These are phyloP conservation scores for Mucor circinelloides DNA, from an alignment of 371 early-diverging fungal species.

Conservation along the genomic window DNA sequence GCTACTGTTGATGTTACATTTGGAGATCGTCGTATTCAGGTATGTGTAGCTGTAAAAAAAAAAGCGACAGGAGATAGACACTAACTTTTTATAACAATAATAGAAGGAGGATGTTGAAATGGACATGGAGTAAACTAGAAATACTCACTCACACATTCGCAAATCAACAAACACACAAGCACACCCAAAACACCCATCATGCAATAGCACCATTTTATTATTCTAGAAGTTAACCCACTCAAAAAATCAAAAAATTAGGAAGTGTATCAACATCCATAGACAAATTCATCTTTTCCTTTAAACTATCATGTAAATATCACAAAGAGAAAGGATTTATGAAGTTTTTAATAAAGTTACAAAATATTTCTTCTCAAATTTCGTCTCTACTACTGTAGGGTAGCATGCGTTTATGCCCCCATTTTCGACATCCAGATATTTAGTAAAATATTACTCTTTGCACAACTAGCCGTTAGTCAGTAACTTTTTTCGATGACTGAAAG, in stretches of 20 bases:
- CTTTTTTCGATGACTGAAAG: too few relatives aligned
- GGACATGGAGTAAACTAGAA: slow-evolving; percentile 30
- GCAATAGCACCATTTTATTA: not conserved
- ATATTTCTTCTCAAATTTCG: not conserved
- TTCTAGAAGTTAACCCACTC: not conserved
- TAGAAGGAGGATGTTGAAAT: slow-evolving; percentile 41
- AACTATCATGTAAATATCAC: slow-evolving; percentile 2
- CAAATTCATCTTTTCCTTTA: not conserved
- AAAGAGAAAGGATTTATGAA: not conserved
- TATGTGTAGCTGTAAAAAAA: not conserved
- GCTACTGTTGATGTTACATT: slow-evolving; percentile 31
- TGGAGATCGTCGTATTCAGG: slow-evolving; percentile 43
- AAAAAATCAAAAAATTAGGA: not conserved
- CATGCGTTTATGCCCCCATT: not conserved
- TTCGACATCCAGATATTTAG: too few relatives aligned
- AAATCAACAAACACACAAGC: not conserved
- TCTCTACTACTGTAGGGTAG: too few relatives aligned
- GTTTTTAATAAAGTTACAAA: not conserved
- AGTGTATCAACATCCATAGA: not conserved
- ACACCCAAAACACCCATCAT: not conserved
- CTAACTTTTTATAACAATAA: not conserved
- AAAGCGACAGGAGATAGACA: not conserved
- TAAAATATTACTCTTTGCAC: too few relatives aligned
- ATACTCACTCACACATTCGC: not conserved
- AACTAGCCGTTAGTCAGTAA: too few relatives aligned